These are phyloP conservation scores for rapeseed (Brassica napus) DNA, from an alignment of 345 rosid genomes.

Conservation along the genomic window DNA sequence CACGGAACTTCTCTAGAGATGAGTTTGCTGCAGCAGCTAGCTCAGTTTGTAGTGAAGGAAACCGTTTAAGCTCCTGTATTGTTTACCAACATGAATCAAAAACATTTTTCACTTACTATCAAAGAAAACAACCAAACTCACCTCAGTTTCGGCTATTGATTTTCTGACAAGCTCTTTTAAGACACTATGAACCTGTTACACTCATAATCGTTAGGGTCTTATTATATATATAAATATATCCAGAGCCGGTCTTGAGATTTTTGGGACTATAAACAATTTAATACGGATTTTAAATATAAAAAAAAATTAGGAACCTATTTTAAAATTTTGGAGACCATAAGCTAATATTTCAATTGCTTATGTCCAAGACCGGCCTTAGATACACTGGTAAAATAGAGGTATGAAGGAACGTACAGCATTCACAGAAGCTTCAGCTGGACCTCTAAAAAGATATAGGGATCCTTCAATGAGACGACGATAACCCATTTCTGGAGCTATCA, in stretches of 20 bases:
- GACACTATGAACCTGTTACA: conserved; percentile 62
- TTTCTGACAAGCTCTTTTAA: conserved; percentile 76
- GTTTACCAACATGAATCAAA: conserved; percentile 3
- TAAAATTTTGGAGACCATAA: neutral
- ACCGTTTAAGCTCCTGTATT: conserved; percentile 67
- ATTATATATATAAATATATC: neutral
- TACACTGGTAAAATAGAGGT: neutral
- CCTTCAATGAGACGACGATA: conserved; percentile 75
- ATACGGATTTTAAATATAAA: neutral
- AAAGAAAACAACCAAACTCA: conserved; percentile 27
- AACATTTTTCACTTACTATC: neutral
- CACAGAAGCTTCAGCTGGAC: conserved; percentile 87
- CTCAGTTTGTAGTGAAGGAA: conserved; percentile 74
- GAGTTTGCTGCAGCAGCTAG: conserved; percentile 61
- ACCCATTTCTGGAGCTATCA: conserved; percentile 83
- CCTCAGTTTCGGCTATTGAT: conserved; percentile 75
- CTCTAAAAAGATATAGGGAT: conserved; percentile 63
- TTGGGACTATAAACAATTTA: neutral
- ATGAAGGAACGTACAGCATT: conserved; percentile 60
- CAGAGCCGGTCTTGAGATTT: neutral
- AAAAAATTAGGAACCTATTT: neutral
- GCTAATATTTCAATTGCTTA: neutral
- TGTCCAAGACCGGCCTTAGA: neutral
- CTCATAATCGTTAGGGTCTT: conserved; percentile 10
- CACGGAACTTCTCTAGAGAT: conserved; percentile 70